Percentiles rank a stretch among this genome's conserved stretches.
Conservation (phyloP, 805 yeast species). For the Candida railenensis region DNA sequence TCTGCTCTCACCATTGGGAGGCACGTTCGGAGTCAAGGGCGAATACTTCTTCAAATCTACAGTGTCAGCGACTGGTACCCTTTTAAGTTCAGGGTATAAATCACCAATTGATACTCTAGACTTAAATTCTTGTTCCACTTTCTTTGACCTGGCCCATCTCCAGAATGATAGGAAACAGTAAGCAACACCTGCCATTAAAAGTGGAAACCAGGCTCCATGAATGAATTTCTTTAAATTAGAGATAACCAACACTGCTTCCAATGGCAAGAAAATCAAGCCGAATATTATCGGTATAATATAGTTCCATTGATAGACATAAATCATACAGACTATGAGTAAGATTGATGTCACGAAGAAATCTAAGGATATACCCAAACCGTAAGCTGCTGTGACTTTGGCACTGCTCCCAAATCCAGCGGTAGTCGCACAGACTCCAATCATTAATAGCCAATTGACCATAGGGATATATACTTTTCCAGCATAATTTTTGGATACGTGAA, state of each 20-base stretch:
- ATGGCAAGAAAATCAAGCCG: slow-evolving; percentile 41
- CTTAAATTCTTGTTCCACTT: slow-evolving; percentile 36
- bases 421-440: slow-evolving; percentile 50
- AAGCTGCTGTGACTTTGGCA: slow-evolving; percentile 55
- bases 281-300: slow-evolving; percentile 33
- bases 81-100: slow-evolving; percentile 29
- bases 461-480: slow-evolving; percentile 57
- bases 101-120: slow-evolving; percentile 33
- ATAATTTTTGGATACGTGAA: slow-evolving; percentile 44
- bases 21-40: not conserved
- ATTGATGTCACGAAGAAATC: slow-evolving; percentile 54
- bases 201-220: slow-evolving; percentile 64
- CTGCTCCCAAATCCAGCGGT: slow-evolving; percentile 54
- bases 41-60: slow-evolving; percentile 16
- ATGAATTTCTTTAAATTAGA: slow-evolving; percentile 52
- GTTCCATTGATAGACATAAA: slow-evolving; percentile 43
- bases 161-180: slow-evolving; percentile 41
- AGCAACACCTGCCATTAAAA: slow-evolving; percentile 42
- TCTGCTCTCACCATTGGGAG: not conserved
- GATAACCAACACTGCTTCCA: slow-evolving; percentile 46
- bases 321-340: slow-evolving; percentile 44
- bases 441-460: slow-evolving; percentile 45
- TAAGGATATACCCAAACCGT: slow-evolving; percentile 57
- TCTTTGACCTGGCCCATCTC: slow-evolving; percentile 47
- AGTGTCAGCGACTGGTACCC: slow-evolving; percentile 8